phyloP scores from a whole-genome alignment of 768 basidiomycete species.

The Mycena maculata region DNA sequence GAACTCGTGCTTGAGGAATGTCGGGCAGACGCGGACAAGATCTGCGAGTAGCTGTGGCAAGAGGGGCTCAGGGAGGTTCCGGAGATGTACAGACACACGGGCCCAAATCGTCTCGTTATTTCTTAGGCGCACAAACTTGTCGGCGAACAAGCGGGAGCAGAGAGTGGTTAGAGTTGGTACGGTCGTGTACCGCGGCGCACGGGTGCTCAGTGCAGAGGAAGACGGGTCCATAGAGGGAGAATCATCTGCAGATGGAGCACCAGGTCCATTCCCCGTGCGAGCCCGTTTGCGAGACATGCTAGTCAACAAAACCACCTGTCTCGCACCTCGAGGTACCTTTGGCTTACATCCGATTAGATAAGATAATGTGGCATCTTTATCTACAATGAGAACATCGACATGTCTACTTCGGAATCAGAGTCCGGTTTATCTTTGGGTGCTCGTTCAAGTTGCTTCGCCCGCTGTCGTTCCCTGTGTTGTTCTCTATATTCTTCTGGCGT shows the following conservation, averaged over 20 bases:
- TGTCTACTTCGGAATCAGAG: slow-evolving; percentile 2
- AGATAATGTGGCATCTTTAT: too few species aligned
- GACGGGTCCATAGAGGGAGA: slow-evolving; percentile 56
- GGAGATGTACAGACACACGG: slow-evolving; percentile 52
- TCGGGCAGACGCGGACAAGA: slow-evolving; percentile 62
- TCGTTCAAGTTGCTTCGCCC: not conserved
- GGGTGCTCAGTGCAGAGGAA: slow-evolving; percentile 62
- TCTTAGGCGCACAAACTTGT: slow-evolving; percentile 54
- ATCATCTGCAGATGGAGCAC: slow-evolving; percentile 60
- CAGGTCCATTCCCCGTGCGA: slow-evolving; percentile 35
- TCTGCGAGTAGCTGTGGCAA: slow-evolving; percentile 63
- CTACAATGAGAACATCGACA: slow-evolving; percentile 7
- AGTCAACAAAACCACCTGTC: not conserved
- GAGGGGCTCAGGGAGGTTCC: slow-evolving; percentile 62
- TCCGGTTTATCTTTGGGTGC: not conserved
- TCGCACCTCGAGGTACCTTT: too few species aligned
- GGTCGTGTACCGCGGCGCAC: slow-evolving; percentile 46
- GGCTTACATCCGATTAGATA: slow-evolving; percentile 2
- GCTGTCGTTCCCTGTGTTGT: slow-evolving; percentile 19
- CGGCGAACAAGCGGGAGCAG: slow-evolving; percentile 64
- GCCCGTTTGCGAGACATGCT: slow-evolving; percentile 43
- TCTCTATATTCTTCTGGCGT: slow-evolving; percentile 22
- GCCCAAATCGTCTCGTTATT: slow-evolving; percentile 54
- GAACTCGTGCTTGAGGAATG: slow-evolving; percentile 62
- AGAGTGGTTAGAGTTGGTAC: slow-evolving; percentile 61